A percentile compares a stretch with the other conserved stretches of the same genome.
These are phyloP conservation scores for Senna tora DNA, from an alignment of 306 rosid species.

Conservation along the genomic window DNA sequence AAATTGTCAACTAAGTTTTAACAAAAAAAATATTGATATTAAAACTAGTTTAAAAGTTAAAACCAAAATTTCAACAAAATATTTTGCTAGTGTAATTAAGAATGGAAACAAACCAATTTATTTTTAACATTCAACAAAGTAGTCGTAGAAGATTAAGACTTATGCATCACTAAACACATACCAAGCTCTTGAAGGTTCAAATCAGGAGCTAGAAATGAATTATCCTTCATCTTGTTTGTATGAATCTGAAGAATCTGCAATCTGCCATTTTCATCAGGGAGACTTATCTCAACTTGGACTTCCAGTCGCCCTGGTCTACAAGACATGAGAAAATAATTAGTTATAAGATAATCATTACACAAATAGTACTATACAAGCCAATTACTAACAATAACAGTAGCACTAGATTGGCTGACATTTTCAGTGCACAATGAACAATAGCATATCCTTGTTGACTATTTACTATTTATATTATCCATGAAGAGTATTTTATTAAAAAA, in stretches of 20 bases:
- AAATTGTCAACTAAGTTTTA: conserved; percentile 4
- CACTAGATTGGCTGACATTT: conserved; percentile 29
- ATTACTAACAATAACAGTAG: conserved; percentile 16
- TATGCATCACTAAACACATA: conserved; percentile 47
- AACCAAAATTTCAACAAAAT: conserved; percentile 19
- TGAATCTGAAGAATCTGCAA: conserved; percentile 97
- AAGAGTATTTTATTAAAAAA: conserved; percentile 22
- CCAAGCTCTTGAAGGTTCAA: conserved; percentile 94
- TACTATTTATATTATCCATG: conserved; percentile 35
- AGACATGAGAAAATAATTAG: conserved; percentile 34
- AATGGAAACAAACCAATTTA: conserved; percentile 6
- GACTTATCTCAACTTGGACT: conserved; percentile 97
- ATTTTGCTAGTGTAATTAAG: conserved; percentile 30
- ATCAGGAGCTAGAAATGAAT: conserved; percentile 93
- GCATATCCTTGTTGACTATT: conserved; percentile 26
- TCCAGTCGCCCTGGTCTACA: conserved; percentile 97
- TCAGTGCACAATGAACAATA: conserved; percentile 25
- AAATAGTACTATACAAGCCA: conserved; percentile 35
- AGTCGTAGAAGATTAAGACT: conserved; percentile 35
- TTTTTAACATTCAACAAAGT: conserved; percentile 26
- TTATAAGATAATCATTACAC: conserved; percentile 26
- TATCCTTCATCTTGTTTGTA: conserved; percentile 97
- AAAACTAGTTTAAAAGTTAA: conserved; percentile 6
- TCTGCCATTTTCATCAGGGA: conserved; percentile 98
- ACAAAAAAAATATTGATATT: conserved; percentile 18